Base-by-base conservation (phyloP, 1,139 yeast genomes). In the Wickerhamomyces sp. region DNA sequence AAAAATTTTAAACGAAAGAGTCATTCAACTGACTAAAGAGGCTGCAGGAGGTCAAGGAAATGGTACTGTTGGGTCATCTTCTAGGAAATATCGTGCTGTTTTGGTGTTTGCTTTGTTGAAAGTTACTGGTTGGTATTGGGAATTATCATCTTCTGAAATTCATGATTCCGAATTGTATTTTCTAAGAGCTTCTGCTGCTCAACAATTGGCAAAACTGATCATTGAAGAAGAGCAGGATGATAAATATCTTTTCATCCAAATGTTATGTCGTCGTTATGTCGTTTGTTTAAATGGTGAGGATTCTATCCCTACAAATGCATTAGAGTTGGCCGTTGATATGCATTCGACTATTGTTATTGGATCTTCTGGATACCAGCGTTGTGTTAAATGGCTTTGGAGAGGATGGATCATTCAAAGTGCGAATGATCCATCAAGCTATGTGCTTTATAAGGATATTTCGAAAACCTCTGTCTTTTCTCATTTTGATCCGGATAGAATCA, bases 311-410 rank as follows among this genome's bases (percentile, higher is more conserved):
- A 64, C 70, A 15, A 82, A 78, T 59, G 95, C 89, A 0, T 65
- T 88, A 50, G 96, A 88, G 56, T 59, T 87, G 55, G 95, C 96
- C 0, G 90, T 86, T 21, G 96, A 88, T 58, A 77, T 81, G 75
- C 96, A 88, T 54, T 78, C 87, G 10, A 82, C 92, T 13, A 70
- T 74, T 16, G 81, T 87, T 16, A 85, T 88, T 53, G 80, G 88
- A 0, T 77, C 94, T 0, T 65, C 83, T 4, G 96, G 96, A 0
- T 88, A 78, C 59, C 96, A 88, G 60, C 67, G 95, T 42, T 86
- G 96, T 64, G 75, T 86, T 55, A 80, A 81, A 51, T 88, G 96
- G 95, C 63, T 88, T 39, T 88, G 96, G 96, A 68, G 90, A 44
- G 96, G 96, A 17, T 87, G 96, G 95, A 84, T 88, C 45, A 72